These are phyloP conservation scores for Stagonosporopsis cucurbitacearum DNA, from an alignment of 2,329 filamentous ascomycete genomes.

Conservation along the genomic window DNA sequence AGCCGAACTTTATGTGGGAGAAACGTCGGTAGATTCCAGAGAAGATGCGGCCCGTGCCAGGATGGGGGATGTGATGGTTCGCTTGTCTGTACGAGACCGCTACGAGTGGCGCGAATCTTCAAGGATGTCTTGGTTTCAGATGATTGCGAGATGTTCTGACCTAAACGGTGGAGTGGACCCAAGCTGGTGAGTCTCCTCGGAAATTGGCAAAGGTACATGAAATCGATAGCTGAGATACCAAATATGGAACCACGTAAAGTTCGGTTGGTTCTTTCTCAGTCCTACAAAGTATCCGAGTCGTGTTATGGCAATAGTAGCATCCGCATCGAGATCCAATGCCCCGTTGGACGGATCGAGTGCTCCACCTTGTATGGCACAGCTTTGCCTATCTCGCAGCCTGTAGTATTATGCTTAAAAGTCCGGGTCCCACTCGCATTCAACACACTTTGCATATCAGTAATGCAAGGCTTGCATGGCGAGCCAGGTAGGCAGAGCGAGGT, in stretches of 20 bases:
- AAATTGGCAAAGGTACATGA: slow-evolving; percentile 21
- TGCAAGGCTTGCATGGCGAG: neutral
- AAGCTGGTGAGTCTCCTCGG: slow-evolving; percentile 9
- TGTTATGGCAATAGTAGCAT: neutral
- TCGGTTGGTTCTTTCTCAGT: neutral
- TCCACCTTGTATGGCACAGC: slow-evolving; percentile 4
- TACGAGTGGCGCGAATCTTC: slow-evolving; percentile 11
- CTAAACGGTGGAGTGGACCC: slow-evolving; percentile 12
- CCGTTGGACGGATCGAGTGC: neutral
- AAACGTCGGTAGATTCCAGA: slow-evolving; percentile 16
- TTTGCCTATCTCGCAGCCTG: neutral
- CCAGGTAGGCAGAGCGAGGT: neutral
- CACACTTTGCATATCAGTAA: neutral
- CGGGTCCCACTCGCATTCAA: neutral
- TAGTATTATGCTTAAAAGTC: neutral
- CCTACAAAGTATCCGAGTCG: slow-evolving; percentile 3
- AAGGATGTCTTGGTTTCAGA: slow-evolving; percentile 14
- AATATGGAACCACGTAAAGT: slow-evolving; percentile 10
- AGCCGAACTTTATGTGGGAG: slow-evolving; percentile 21
- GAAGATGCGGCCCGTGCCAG: slow-evolving; percentile 16
- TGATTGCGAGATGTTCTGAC: slow-evolving; percentile 10
- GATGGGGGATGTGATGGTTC: slow-evolving; percentile 17
- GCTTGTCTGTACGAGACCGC: slow-evolving; percentile 7
- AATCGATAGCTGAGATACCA: slow-evolving; percentile 25
- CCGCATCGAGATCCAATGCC: neutral